Evolutionary conservation across 2,329 filamentous ascomycete species (phyloP).

Genomic region (Paecilomyces dactylethromorphus): DNA sequence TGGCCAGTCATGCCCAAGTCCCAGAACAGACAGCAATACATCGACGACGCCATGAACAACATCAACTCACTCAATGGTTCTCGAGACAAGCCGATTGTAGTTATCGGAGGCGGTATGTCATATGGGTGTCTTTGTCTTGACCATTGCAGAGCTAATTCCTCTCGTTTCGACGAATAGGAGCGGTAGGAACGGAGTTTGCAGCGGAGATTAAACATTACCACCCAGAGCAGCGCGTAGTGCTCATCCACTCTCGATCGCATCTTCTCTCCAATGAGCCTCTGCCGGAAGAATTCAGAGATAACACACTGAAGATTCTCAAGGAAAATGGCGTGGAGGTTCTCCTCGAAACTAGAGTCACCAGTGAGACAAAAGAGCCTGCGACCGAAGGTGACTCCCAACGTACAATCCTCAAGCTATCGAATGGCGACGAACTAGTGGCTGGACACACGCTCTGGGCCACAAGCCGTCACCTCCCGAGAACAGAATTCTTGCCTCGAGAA

Average conservation of each 20-base stretch:
- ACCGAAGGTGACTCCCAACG: not conserved
- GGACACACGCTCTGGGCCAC: constrained; percentile 65
- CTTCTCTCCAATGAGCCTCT: constrained; percentile 69
- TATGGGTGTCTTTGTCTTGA: not conserved
- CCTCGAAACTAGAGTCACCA: constrained; percentile 53
- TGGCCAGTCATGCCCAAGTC: constrained; percentile 70
- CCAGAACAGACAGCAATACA: constrained; percentile 54
- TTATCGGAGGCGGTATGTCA: constrained; percentile 56
- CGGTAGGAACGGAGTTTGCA: constrained; percentile 77
- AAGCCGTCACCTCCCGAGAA: constrained; percentile 56
- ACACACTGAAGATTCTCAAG: constrained; percentile 50
- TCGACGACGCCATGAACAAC: constrained; percentile 56
- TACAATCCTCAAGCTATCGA: constrained; percentile 50
- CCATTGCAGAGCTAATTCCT: not conserved
- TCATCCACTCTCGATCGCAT: constrained; percentile 65
- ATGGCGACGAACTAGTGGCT: constrained; percentile 53
- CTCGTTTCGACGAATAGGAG: constrained; percentile 40
- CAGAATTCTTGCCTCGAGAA: constrained; percentile 53
- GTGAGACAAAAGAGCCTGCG: constrained; percentile 19
- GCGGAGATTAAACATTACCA: constrained; percentile 66
- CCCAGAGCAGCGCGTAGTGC: constrained; percentile 60
- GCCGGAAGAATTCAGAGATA: constrained; percentile 62
- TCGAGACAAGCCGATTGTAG: constrained; percentile 57
- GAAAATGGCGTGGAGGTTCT: constrained; percentile 61
- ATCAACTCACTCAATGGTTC: constrained; percentile 50